Evolutionary conservation across 192 early-diverging fungal genomes (phyloP), one percentile per base, ranked within the genome.

Genomic region (Jimgerdemannia lactiflua): DNA sequence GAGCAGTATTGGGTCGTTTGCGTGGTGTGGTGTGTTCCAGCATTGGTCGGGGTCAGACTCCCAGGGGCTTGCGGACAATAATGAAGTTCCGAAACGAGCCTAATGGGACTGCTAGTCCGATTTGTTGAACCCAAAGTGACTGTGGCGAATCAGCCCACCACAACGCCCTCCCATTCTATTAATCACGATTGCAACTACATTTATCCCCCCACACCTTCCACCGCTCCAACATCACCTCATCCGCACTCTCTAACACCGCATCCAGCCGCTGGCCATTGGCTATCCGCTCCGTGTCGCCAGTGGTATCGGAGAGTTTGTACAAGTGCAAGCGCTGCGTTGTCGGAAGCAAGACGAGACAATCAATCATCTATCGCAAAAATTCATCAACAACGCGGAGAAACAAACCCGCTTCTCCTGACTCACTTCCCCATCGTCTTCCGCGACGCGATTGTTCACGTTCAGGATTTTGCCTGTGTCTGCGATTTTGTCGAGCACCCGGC

Each of bases 361-460:
- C 29, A 29, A 29, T 29, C 29, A 29, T 29, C 29, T 29, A 29
- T 29, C 29, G 29, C 1, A 59, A 59, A 59, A 59, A 59, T 10
- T 10, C 6, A 59, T 0, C 6, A 59, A 59, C 6, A 59, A 59
- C 0, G 14, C 6, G 14, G 14, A 59, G 14, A 59, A 59, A 59
- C 6, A 59, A 59, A 59, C 6, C 6, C 6, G 49, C 49, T 59
- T 59, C 49, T 59, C 49, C 29, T 29, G 29, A 41, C 18, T 68
- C 18, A 68, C 67, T 2, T 68, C 40, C 40, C 67, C 29, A 20
- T 68, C 67, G 29, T 19, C 18, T 14, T 68, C 40, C 0, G 1
- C 18, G 67, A 20, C 67, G 6, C 19, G 29, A 68, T 68, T 68
- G 19, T 68, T 68, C 67, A 41, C 19, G 67, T 68, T 68, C 40